Conservation (phyloP, 345 rosid species). For the Odontarrhena argentea region DNA sequence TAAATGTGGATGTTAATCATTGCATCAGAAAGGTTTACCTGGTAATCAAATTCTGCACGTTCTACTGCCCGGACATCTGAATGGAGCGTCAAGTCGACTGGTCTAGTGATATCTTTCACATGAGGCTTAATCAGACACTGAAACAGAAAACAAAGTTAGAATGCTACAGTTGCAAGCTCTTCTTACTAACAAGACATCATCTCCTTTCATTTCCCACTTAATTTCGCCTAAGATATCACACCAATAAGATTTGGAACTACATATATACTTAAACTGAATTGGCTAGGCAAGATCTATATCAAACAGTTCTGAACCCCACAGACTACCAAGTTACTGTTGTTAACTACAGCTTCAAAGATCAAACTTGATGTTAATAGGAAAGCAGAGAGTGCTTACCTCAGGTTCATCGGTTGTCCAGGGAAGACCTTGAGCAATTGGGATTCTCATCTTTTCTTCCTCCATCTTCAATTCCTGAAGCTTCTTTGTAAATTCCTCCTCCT, state of each 20-base stretch:
- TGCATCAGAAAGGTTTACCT: constrained; percentile 49
- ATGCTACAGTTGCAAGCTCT: neutral
- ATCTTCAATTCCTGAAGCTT: constrained; percentile 65
- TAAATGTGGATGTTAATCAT: neutral
- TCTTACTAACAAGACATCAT: constrained; percentile 46
- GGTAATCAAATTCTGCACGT: constrained; percentile 88
- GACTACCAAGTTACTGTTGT: neutral
- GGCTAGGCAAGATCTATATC: neutral
- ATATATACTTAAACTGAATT: neutral
- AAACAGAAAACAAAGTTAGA: constrained; percentile 22
- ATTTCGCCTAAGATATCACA: neutral
- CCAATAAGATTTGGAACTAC: constrained; percentile 4
- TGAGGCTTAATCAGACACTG: constrained; percentile 76
- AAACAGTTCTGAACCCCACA: constrained; percentile 6
- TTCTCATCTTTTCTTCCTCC: constrained; percentile 68
- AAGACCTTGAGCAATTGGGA: constrained; percentile 90
- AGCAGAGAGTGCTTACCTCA: constrained; percentile 53
- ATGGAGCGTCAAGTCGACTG: constrained; percentile 69
- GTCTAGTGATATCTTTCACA: constrained; percentile 73
- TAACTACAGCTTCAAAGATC: constrained; percentile 12
- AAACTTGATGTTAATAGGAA: constrained; percentile 1
- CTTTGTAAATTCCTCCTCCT: constrained; percentile 81
- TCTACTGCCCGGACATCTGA: constrained; percentile 80
- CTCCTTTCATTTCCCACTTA: constrained; percentile 7
- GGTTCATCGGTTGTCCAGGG: constrained; percentile 97